Evolutionary conservation across 768 basidiomycete species (phyloP), one percentile per base, ranked within the genome.

Genomic region (Coprinopsis cinerea): DNA sequence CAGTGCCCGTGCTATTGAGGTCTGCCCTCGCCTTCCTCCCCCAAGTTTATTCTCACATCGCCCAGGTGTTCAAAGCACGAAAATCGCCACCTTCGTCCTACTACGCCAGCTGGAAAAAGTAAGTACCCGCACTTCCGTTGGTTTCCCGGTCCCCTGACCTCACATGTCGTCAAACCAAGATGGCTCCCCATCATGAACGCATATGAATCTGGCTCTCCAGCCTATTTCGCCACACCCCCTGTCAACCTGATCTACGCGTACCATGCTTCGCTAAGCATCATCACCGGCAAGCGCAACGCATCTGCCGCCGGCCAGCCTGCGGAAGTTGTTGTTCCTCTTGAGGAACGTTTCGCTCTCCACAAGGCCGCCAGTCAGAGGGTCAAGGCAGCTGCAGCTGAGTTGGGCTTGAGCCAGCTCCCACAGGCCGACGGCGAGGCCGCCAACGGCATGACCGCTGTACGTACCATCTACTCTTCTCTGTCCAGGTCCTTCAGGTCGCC

Each of bases 141-240:
- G 9, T 36, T 30, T 41, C 48, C 3, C 40, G 30, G 22, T 43
- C 15, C 36, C 39, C 3, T 32, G 23, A 34, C 18, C 24, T 44
- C 3, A 44, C 18, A 4, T 27, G 51, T 17, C 32, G 17, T 18
- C 25, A 52, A 18, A 22, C 14, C 11, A 48, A 88, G 87, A 59
- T 92, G 90, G 90, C 72, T 94, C 39, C 92, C 92, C 1, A 83
- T 96, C 63, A 98, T 98, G 94, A 79, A 84, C 59, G 83, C 86
- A 2, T 99, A 98, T 64, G 93, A 97, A 70, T 67, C 69, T 51
- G 89, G 89, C 52, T 69, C 68, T 10, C 75, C 91, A 0, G 84
- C 85, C 17, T 97, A 97, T 74, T 97, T 97, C 66, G 95, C 94
- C 6, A 97, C 93, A 0, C 90, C 92, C 1, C 93, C 92, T 6